These are phyloP conservation scores for Rhizomucor miehei DNA, from an alignment of 371 early-diverging fungal genomes.

Conservation along the genomic window DNA sequence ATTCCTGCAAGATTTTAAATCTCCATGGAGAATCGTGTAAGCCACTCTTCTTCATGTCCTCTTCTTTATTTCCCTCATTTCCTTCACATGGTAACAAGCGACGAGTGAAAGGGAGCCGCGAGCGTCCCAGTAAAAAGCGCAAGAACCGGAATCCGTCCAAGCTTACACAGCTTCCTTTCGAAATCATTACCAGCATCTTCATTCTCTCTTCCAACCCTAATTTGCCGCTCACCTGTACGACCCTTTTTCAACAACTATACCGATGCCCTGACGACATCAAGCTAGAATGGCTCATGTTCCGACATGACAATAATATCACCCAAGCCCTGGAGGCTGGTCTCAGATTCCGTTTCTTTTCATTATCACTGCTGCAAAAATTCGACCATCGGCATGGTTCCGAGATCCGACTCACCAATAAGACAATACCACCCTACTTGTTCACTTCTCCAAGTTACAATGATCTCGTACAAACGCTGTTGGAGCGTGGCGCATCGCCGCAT, in stretches of 20 bases:
- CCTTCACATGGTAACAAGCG: neutral
- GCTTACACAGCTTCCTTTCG: constrained; percentile 28
- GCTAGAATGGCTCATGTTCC: constrained; percentile 29
- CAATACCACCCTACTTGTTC: constrained; percentile 37
- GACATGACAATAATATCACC: constrained; percentile 13
- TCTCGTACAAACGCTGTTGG: constrained; percentile 23
- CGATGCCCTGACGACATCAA: constrained; percentile 24
- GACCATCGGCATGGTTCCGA: constrained; percentile 16
- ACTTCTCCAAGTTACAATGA: constrained; percentile 11
- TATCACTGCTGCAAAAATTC: constrained; percentile 16
- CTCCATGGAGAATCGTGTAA: constrained; percentile 1
- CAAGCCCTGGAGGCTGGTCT: constrained; percentile 24
- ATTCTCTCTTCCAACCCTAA: constrained; percentile 32
- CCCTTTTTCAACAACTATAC: constrained; percentile 24
- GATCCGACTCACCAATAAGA: constrained; percentile 20
- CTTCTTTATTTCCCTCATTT: neutral
- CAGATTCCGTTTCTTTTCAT: constrained; percentile 33
- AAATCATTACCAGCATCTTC: constrained; percentile 38
- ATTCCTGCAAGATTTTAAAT: neutral
- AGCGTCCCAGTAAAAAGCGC: neutral
- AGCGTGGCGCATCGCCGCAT: constrained; percentile 40
- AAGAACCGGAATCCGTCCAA: neutral
- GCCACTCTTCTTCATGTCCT: neutral
- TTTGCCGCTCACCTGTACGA: constrained; percentile 24
- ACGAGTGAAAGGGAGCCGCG: neutral